Percentiles rank a stretch among this genome's conserved stretches.
These are phyloP conservation scores for Hygrocybe punicea DNA, from an alignment of 768 basidiomycete genomes.

Conservation along the genomic window DNA sequence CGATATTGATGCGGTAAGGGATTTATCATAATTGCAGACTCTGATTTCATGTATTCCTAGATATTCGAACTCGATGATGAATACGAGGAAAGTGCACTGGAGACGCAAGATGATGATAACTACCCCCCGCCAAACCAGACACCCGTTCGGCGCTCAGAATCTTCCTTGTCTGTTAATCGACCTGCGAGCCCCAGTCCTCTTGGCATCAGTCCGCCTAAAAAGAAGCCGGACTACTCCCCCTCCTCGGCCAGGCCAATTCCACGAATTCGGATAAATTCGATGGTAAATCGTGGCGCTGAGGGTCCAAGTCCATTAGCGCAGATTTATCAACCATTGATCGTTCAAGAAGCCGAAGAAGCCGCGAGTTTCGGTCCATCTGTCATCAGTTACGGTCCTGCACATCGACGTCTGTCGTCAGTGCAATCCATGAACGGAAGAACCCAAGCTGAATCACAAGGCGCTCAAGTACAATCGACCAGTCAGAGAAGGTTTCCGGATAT, in stretches of 20 bases:
- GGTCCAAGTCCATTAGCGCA: conserved; percentile 65
- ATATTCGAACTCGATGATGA: conserved; percentile 80
- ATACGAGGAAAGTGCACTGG: conserved; percentile 55
- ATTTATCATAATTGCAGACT: not conserved
- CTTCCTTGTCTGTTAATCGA: conserved; percentile 20
- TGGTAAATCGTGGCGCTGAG: conserved; percentile 39
- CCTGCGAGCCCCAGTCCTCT: conserved; percentile 24
- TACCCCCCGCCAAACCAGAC: conserved; percentile 12
- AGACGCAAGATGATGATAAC: conserved; percentile 41
- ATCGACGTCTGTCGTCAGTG: conserved; percentile 41
- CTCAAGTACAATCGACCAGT: conserved; percentile 17
- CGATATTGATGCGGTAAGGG: conserved; percentile 72
- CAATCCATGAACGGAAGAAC: conserved; percentile 14
- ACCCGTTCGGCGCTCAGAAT: conserved; percentile 8
- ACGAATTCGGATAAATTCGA: conserved; percentile 44
- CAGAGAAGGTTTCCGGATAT: conserved; percentile 24
- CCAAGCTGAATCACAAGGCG: conserved; percentile 7
- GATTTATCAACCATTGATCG: conserved; percentile 62
- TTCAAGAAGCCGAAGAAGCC: conserved; percentile 46
- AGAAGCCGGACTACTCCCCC: not conserved
- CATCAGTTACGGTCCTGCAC: conserved; percentile 46
- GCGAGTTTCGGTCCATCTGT: conserved; percentile 17
- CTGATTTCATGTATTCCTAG: conserved; percentile 31
- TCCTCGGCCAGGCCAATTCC: conserved; percentile 16
- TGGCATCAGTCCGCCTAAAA: not conserved